phyloP scores from a whole-genome alignment of 2,329 filamentous ascomycete genomes.

The Elsinoe australis region DNA sequence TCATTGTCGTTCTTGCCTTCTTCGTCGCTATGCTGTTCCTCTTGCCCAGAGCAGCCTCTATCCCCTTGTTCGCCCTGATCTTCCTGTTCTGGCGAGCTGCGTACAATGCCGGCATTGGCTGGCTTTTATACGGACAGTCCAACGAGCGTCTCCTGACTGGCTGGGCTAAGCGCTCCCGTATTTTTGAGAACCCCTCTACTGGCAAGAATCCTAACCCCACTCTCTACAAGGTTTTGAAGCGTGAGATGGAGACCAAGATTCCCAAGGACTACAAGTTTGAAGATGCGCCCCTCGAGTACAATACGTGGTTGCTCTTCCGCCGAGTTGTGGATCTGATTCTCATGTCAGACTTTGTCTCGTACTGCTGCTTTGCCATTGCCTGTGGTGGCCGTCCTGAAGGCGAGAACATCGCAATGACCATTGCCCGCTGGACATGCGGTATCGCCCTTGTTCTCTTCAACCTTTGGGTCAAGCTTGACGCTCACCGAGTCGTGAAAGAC shows the following conservation, averaged over 20 bases:
- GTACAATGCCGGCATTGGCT: conserved; percentile 92
- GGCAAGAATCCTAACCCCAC: conserved; percentile 75
- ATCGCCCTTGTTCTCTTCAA: conserved; percentile 83
- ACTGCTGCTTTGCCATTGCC: conserved; percentile 89
- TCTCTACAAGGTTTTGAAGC: conserved; percentile 76
- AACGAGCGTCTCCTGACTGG: conserved; percentile 75
- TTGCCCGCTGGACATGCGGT: conserved; percentile 70
- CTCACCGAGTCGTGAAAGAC: conserved; percentile 95
- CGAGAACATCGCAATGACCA: conserved; percentile 62
- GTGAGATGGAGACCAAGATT: conserved; percentile 90
- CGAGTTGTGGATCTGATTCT: conserved; percentile 92
- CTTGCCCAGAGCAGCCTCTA: conserved; percentile 61
- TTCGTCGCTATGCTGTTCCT: conserved; percentile 68
- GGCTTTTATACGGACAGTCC: conserved; percentile 81
- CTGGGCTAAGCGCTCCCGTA: conserved; percentile 76
- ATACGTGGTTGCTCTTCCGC: conserved; percentile 95
- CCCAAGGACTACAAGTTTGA: conserved; percentile 90
- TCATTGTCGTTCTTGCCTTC: conserved; percentile 67
- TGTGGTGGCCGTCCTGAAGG: conserved; percentile 67
- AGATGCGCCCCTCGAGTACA: conserved; percentile 91
- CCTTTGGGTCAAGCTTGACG: conserved; percentile 96
- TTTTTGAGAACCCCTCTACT: conserved; percentile 78
- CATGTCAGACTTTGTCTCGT: conserved; percentile 98
- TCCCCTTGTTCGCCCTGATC: conserved; percentile 69
- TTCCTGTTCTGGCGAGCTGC: conserved; percentile 88